Conservation (phyloP, 257 asterid species). For the Nicotiana tabacum region DNA sequence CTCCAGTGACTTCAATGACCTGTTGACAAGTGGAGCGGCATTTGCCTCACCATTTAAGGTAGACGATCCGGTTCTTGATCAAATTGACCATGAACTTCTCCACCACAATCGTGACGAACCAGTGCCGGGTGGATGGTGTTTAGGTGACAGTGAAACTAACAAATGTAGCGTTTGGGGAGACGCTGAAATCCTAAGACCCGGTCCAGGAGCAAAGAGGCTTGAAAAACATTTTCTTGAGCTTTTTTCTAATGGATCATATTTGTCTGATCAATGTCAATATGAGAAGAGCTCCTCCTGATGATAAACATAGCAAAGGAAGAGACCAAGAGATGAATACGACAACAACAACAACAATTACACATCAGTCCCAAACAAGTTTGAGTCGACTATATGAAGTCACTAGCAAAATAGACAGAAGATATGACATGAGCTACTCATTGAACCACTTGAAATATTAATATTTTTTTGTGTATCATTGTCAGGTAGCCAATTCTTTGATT, state of each 20-base stretch:
- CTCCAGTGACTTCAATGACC: slow-evolving; percentile 44
- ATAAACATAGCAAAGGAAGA: neutral
- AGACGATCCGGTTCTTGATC: slow-evolving; percentile 53
- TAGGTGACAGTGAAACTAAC: slow-evolving; percentile 43
- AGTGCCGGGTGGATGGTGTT: slow-evolving; percentile 92
- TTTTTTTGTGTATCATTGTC: neutral
- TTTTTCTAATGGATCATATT: slow-evolving; percentile 30
- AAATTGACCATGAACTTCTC: slow-evolving; percentile 50
- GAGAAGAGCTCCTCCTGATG: slow-evolving; percentile 17
- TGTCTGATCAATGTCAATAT: slow-evolving; percentile 33
- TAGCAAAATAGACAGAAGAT: neutral
- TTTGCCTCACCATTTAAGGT: slow-evolving; percentile 61
- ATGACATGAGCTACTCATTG: neutral
- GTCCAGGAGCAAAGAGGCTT: slow-evolving; percentile 59
- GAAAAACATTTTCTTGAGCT: slow-evolving; percentile 48
- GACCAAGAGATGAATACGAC: neutral
- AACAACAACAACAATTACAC: neutral
- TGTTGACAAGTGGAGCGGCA: slow-evolving; percentile 64
- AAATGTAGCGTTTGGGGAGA: slow-evolving; percentile 75
- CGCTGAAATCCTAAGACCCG: slow-evolving; percentile 67
- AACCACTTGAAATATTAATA: neutral
- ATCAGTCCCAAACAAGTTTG: neutral
- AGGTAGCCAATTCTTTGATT: neutral
- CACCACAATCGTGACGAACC: slow-evolving; percentile 40
- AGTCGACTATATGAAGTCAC: neutral